Base-by-base conservation (phyloP, 192 early-diverging fungal genomes). In the Phlyctochytrium bullatum region DNA sequence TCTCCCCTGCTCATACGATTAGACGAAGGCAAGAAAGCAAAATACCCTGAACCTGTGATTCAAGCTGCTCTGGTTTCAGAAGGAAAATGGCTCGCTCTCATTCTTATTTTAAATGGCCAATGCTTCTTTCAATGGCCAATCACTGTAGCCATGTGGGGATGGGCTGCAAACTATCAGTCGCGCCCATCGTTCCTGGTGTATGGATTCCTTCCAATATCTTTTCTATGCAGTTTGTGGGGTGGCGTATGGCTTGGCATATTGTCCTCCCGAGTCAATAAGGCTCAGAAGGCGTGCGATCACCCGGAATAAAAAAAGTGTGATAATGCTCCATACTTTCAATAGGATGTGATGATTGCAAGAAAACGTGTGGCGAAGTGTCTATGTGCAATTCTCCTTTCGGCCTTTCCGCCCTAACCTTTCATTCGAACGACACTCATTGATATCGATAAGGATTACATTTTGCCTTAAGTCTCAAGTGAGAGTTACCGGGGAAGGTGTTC, bases 41-140 rank as follows among this genome's bases (percentile, higher is more conserved):
- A 10, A 6, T 6, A 24, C 12, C 54, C 54, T 10, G 54, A 14
- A 28, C 10, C 14, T 14, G 16, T 25, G 12, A 10, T 28, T 14
- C 12, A 14, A 28, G 54, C 60, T 12, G 47, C 34, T 0, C 68
- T 52, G 23, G 24, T 53, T 66, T 30, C 61, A n/a, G 14, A 1
- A 20, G 53, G 58, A 54, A 68, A 34, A 36, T 73, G 64, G 65
- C n/a, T 68, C 20, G 47, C 50, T 4, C 36, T 76, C 16, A 32
- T 76, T 0, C 51, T 69, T 24, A 58, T 74, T 3, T 34, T 76
- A 28, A 74, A 75, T 29, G 12, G 17, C 2, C 65, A 73, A 29
- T 67, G 64, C 36, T 59, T 66, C 12, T 76, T 76, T 59, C 75
- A 76, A 52, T 69, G 66, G 51, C 75, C 75, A 20, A 68, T 76